phyloP scores from a whole-genome alignment of 352 stramenopile species.

The Globisporangium apiculatum region DNA sequence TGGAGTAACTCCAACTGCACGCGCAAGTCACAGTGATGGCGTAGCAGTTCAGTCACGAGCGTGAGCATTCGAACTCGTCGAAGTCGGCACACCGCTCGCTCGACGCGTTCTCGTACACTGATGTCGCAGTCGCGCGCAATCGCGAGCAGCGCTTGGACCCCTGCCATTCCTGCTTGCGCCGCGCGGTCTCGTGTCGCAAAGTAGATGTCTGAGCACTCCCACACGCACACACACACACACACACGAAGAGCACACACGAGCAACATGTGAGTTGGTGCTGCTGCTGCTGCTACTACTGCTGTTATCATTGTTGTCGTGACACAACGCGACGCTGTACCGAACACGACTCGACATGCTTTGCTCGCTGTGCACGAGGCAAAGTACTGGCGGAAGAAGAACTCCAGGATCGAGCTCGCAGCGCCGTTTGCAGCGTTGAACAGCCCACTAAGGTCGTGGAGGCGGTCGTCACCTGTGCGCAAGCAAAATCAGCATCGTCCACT shows the following conservation, averaged over 20 bases:
- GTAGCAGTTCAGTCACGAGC: neutral
- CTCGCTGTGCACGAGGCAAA: conserved; percentile 5
- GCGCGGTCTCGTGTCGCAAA: neutral
- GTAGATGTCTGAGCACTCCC: neutral
- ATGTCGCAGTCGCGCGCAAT: neutral
- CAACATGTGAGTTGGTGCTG: too few relatives aligned
- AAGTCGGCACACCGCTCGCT: neutral
- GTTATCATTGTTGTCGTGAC: too few relatives aligned
- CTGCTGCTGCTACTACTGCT: too few relatives aligned
- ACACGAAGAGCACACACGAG: too few relatives aligned
- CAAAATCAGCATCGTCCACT: neutral
- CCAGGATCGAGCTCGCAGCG: neutral
- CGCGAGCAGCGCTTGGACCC: neutral
- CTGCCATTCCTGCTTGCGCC: neutral
- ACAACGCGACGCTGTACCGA: neutral
- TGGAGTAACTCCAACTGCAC: neutral
- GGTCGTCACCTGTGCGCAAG: conserved; percentile 1
- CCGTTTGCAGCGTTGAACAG: conserved; percentile 1
- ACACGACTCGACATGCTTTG: neutral
- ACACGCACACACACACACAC: neutral
- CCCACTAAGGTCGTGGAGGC: neutral
- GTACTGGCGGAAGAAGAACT: conserved; percentile 10
- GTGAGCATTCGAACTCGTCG: too few relatives aligned
- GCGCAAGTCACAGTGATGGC: neutral
- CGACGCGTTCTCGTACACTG: neutral